Evolutionary conservation across 306 rosid genomes (phyloP), one percentile per base, ranked within the genome.

Genomic region (Castanea mollissima): DNA sequence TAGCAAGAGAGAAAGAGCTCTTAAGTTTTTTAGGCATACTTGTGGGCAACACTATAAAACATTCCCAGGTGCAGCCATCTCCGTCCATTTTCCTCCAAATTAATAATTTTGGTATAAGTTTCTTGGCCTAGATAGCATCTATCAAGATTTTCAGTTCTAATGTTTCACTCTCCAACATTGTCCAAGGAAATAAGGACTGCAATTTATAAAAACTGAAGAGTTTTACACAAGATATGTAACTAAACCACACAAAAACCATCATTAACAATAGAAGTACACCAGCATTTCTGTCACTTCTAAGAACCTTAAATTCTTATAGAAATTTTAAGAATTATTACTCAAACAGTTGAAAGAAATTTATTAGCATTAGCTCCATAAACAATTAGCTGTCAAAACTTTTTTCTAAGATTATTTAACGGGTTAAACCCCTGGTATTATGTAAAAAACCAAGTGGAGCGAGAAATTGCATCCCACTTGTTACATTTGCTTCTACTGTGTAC

Each of bases 91-190:
- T 91, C 97, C 55, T 92, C 91, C 0, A 92, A 97, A 86, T 90
- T 95, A 51, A 91, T 63, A 54, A 92, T 85, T 76, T 81, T 90
- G 89, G 92, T 73, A 82, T 90, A 91, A 20, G 99, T 92, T 87
- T 95, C 97, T 88, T 95, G 96, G 75, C 97, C 98, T 15, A 91
- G 82, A 82, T 90, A 92, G 96, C 98, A 91, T 78, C 94, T 80
- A 81, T 92, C 98, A 9, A 92, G 97, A 86, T 95, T 95, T 78
- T 86, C 94, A 2, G 94, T 29, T 83, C 99, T 83, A 62, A 95
- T 77, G 70, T 91, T 95, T 95, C 98, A 95, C 11, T 46, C 79
- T 82, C 98, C 98, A 64, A 73, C 82, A 12, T 92, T 95, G 86
- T 95, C 97, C 0, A 95, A 94, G 52, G 97, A 91, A 68, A 88